These are phyloP conservation scores for Cystofilobasidium ferigula DNA, from an alignment of 768 basidiomycete genomes.

Conservation along the genomic window DNA sequence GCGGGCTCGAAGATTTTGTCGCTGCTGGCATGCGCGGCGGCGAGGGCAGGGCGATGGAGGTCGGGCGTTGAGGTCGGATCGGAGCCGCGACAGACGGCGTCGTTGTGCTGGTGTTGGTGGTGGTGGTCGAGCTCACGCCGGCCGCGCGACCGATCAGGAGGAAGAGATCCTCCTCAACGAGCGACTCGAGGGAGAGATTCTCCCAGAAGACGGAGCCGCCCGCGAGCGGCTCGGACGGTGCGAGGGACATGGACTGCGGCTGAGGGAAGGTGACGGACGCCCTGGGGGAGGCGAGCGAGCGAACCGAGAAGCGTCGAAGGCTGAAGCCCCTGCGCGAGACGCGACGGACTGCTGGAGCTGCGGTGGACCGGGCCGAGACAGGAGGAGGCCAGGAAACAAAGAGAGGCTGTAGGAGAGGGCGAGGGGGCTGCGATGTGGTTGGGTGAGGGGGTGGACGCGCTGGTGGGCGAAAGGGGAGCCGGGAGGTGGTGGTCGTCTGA, in stretches of 20 bases:
- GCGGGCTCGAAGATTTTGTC: not conserved
- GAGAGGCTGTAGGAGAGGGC: no score
- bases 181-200: slow-evolving; percentile 3
- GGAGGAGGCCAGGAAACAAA: no score
- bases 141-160: not conserved
- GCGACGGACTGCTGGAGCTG: no score
- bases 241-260: not conserved
- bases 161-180: not conserved
- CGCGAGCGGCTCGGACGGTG: not conserved
- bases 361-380: no score
- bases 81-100: not conserved
- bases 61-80: not conserved
- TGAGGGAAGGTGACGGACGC: no score
- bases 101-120: not conserved
- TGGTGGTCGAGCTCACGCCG: not conserved
- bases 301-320: no score
- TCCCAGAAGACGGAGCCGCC: not conserved
- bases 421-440: no score
- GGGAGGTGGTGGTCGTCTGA: no score
- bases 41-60: not conserved
- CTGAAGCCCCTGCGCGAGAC: no score
- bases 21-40: not conserved
- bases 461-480: no score
- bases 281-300: no score
- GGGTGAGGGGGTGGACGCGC: no score